Evolutionary conservation across 2,329 filamentous ascomycete genomes (phyloP).

Genomic region (Cladorrhinum sp.): DNA sequence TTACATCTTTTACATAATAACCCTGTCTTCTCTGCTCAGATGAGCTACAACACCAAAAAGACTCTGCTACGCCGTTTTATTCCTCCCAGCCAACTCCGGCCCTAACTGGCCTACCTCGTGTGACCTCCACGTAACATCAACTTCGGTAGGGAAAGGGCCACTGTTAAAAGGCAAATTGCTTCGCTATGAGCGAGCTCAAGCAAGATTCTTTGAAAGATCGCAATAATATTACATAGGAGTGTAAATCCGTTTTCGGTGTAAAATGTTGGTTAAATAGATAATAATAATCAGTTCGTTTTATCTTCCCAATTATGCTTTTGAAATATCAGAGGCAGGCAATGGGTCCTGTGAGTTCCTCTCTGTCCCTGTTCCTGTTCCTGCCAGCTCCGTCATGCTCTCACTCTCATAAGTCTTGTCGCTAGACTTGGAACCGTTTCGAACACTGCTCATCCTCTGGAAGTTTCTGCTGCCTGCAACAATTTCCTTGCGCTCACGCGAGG

Average conservation of each 20-base stretch:
- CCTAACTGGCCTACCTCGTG: too few species aligned
- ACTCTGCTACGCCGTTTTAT: too few species aligned
- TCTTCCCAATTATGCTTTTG: neutral
- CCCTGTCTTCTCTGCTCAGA: too few species aligned
- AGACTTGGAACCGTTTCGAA: constrained; percentile 24
- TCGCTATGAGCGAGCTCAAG: neutral
- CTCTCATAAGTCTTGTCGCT: constrained; percentile 42
- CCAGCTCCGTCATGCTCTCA: constrained; percentile 52
- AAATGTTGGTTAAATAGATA: neutral
- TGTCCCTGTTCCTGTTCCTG: constrained; percentile 33
- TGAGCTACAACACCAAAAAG: too few species aligned
- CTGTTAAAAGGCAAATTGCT: too few species aligned
- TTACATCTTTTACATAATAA: neutral
- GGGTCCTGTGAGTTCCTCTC: constrained; percentile 32
- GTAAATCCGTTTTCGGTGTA: neutral
- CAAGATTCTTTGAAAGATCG: neutral
- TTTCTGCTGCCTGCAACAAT: constrained; percentile 25
- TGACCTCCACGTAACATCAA: too few species aligned
- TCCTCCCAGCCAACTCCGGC: too few species aligned
- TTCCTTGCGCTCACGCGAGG: constrained; percentile 24
- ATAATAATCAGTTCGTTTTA: neutral
- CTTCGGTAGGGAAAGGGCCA: too few species aligned
- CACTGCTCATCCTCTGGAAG: constrained; percentile 34
- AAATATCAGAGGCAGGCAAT: neutral
- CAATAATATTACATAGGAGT: neutral